These are phyloP conservation scores for Aspergillus flavus DNA, from an alignment of 2,329 filamentous ascomycete species.

Conservation along the genomic window DNA sequence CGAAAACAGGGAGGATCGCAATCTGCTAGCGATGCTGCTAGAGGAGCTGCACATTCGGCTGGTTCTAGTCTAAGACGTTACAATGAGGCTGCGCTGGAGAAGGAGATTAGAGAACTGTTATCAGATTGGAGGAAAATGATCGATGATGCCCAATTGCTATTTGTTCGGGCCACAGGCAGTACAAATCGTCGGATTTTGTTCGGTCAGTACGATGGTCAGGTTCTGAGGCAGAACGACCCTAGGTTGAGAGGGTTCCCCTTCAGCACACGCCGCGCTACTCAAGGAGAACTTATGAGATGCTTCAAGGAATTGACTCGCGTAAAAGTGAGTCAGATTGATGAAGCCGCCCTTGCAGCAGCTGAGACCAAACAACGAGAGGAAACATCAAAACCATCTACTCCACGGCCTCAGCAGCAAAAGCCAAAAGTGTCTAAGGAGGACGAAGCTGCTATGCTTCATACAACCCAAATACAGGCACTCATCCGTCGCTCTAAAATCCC, in stretches of 20 bases:
- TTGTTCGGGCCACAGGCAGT: conserved; percentile 83
- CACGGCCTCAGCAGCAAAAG: conserved; percentile 38
- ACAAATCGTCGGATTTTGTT: conserved; percentile 88
- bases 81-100: conserved; percentile 86
- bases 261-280: conserved; percentile 85
- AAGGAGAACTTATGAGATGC: conserved; percentile 89
- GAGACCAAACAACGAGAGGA: conserved; percentile 51
- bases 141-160: conserved; percentile 80
- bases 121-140: conserved; percentile 84
- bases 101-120: conserved; percentile 83
- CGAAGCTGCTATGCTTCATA: conserved; percentile 79
- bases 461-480: conserved; percentile 82
- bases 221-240: conserved; percentile 75
- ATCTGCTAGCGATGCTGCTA: conserved; percentile 90
- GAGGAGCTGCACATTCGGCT: conserved; percentile 90
- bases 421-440: conserved; percentile 79
- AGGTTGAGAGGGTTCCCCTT: conserved; percentile 89
- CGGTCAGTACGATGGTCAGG: conserved; percentile 86
- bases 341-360: conserved; percentile 59
- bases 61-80: conserved; percentile 87
- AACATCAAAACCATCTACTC: conserved; percentile 35
- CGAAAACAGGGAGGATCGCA: conserved; percentile 96
- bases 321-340: conserved; percentile 78
- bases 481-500: conserved; percentile 89
- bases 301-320: conserved; percentile 92